A percentile compares a stretch with the other conserved stretches of the same genome.
phyloP scores from a whole-genome alignment of 805 yeast species.

The Starmerella sirachaensis region DNA sequence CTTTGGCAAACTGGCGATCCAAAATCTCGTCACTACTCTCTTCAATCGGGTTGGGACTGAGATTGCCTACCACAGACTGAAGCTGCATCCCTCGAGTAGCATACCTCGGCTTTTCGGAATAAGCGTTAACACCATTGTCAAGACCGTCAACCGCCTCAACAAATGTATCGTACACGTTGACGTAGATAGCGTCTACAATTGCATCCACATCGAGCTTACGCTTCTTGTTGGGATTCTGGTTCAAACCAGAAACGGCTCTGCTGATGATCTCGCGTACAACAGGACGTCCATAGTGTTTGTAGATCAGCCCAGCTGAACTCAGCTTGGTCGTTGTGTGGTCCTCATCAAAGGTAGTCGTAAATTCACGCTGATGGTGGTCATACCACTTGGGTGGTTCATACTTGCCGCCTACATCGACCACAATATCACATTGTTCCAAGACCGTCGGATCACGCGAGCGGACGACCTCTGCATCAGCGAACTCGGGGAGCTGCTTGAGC shows the following conservation, averaged over 20 bases:
- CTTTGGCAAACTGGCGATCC: conserved; percentile 55
- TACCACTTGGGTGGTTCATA: conserved; percentile 77
- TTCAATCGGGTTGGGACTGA: conserved; percentile 80
- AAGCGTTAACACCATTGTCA: conserved; percentile 76
- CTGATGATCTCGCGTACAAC: conserved; percentile 32
- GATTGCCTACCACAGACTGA: conserved; percentile 61
- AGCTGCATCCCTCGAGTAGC: conserved; percentile 61
- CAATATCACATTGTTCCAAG: conserved; percentile 81
- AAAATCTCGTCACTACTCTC: conserved; percentile 48
- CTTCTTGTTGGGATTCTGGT: not conserved
- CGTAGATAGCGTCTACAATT: conserved; percentile 53
- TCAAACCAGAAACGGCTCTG: not conserved
- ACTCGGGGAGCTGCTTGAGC: conserved; percentile 62
- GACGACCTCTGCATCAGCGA: conserved; percentile 49
- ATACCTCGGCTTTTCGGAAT: conserved; percentile 49
- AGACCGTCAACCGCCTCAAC: conserved; percentile 86
- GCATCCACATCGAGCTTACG: conserved; percentile 31
- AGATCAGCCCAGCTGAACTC: conserved; percentile 87
- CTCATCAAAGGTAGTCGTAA: conserved; percentile 56
- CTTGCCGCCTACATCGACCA: conserved; percentile 88
- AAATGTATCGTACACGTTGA: conserved; percentile 72
- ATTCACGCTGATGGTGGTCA: conserved; percentile 95
- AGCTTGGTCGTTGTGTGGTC: conserved; percentile 56
- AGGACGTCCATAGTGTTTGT: conserved; percentile 43
- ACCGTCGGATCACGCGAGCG: conserved; percentile 74